Conservation (phyloP, 495 filamentous ascomycete genomes). For the Neurospora sp. region DNA sequence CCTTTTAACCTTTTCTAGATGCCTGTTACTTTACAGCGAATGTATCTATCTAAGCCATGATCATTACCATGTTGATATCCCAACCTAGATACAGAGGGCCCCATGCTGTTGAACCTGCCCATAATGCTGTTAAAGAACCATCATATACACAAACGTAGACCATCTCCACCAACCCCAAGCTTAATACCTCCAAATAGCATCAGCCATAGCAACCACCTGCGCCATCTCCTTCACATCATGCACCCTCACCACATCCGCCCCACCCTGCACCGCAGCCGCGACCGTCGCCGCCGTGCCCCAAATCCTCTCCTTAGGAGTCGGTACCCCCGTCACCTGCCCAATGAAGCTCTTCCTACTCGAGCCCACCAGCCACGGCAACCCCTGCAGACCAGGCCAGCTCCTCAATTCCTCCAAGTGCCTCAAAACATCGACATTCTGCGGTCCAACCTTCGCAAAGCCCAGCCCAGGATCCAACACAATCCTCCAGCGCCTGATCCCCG, state of each 20-base stretch:
- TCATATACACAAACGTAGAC: neutral
- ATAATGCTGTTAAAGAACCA: neutral
- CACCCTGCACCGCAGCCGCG: slow-evolving; percentile 76
- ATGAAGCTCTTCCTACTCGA: slow-evolving; percentile 87
- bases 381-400: slow-evolving; percentile 50
- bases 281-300: slow-evolving; percentile 90
- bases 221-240: slow-evolving; percentile 91
- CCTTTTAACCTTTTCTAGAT: neutral
- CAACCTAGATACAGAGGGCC: neutral
- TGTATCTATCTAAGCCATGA: neutral
- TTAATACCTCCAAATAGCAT: slow-evolving; percentile 68
- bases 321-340: slow-evolving; percentile 68
- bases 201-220: slow-evolving; percentile 77
- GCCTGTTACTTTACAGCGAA: neutral
- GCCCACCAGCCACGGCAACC: slow-evolving; percentile 82
- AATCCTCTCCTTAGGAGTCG: slow-evolving; percentile 44
- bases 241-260: slow-evolving; percentile 88
- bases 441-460: slow-evolving; percentile 78
- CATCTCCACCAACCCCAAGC: neutral
- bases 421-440: slow-evolving; percentile 74
- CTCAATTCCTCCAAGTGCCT: slow-evolving; percentile 54
- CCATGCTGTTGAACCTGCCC: neutral
- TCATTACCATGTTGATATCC: neutral
- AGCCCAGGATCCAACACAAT: slow-evolving; percentile 92
- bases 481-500: slow-evolving; percentile 82